Base-by-base conservation (phyloP, 441 rosid species). In the Populus hybrid region DNA sequence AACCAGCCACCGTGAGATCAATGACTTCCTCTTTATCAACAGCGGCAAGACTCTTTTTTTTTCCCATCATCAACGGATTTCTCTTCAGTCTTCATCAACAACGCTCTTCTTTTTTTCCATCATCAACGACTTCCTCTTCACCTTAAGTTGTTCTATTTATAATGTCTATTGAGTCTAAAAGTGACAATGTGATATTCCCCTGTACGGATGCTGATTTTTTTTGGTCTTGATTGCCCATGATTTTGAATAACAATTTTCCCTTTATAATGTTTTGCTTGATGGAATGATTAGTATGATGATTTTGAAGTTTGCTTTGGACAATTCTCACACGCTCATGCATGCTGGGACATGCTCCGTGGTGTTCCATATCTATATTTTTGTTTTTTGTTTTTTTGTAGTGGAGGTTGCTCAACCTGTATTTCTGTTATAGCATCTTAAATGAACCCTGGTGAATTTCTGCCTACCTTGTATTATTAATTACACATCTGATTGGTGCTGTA, bases 161-260 rank as follows among this genome's bases (percentile, higher is more conserved):
- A 32, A 32, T 32, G 34, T 32, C 34, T 32, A 32, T 5, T 32
- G 6, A 5, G 34, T 5, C 0, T 32, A 32, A 32, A 32, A 32
- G 34, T 32, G 0, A 32, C 5, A 32, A 32, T 32, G 34, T 32
- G 34, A 32, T 32, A 32, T 32, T 32, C 34, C 6, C 6, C 81
- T 35, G 87, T 50, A 90, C 69, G 6, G 74, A 84, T 69, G 87
- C 87, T 75, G 88, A 86, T 80, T 79, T 92, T 74, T 74, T 87
- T 87, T 4, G 88, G 91, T 46, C 86, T 86, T 32, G 94, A 83
- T 59, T 81, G 77, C 69, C 86, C 86, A 3, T 80, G 84, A 57
- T 72, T 82, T 7, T 76, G 78, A 32, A 90, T 32, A 66, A 78
- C 82, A 69, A 90, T 21, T 23, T 74, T 70, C 92, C 97, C 74